Percentiles rank a stretch among this genome's conserved stretches.
Evolutionary conservation across 331 rosid species (phyloP).

Genomic region (Malus hybrid): DNA sequence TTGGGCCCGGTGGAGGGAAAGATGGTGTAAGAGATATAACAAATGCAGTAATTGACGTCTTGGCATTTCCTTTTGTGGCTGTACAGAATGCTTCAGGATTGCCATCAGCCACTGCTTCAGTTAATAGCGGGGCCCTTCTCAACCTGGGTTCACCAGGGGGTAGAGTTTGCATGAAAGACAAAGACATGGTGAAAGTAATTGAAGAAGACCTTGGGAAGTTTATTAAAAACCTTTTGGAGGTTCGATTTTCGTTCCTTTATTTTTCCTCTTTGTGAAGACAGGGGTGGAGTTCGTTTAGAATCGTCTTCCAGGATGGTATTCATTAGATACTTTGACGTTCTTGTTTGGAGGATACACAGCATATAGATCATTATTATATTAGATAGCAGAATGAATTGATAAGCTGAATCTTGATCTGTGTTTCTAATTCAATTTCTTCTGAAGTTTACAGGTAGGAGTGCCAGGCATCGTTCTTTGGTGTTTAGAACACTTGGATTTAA

Average conservation of each 20-base stretch:
- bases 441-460: constrained; percentile 65
- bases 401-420: not conserved
- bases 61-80: constrained; percentile 96
- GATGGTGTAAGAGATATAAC: constrained; percentile 64
- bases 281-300: not conserved
- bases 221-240: constrained; percentile 76
- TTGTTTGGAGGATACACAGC: not conserved
- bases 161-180: constrained; percentile 76
- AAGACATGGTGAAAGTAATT: constrained; percentile 65
- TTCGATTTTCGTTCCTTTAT: constrained; percentile 25
- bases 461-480: constrained; percentile 63
- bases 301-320: not conserved
- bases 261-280: not conserved
- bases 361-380: not conserved
- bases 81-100: constrained; percentile 78
- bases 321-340: not conserved
- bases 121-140: constrained; percentile 80
- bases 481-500: constrained; percentile 56
- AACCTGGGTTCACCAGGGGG: constrained; percentile 80
- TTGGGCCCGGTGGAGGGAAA: constrained; percentile 88
- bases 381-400: not conserved
- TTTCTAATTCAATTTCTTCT: constrained; percentile 24
- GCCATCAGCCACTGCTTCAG: constrained; percentile 78
- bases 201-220: constrained; percentile 83
- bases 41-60: constrained; percentile 62